Conservation (phyloP, 306 rosid genomes). For the Mimosa bimucronata region DNA sequence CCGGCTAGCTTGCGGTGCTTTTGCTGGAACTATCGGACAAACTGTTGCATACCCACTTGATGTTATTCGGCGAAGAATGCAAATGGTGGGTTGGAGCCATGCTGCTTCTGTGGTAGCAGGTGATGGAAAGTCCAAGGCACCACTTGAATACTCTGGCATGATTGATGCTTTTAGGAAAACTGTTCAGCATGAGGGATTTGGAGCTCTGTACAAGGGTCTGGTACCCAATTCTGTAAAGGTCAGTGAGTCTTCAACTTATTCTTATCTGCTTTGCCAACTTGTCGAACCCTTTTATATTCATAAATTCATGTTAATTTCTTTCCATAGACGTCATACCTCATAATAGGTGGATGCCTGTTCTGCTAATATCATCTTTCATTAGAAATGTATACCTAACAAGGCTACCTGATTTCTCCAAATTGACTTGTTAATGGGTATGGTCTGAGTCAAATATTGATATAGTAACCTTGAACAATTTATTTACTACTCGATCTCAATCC, state of each 20-base stretch:
- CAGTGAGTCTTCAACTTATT: constrained; percentile 38
- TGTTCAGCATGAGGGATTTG: constrained; percentile 88
- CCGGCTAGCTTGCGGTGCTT: constrained; percentile 95
- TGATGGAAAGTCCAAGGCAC: constrained; percentile 76
- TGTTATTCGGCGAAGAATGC: constrained; percentile 98
- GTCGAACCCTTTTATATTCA: neutral
- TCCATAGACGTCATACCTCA: constrained; percentile 11
- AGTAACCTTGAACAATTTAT: neutral
- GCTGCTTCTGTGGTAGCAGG: constrained; percentile 89
- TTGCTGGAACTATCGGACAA: constrained; percentile 97
- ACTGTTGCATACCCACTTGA: constrained; percentile 99
- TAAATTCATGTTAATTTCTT: constrained; percentile 3
- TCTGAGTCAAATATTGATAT: constrained; percentile 12
- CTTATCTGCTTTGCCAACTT: constrained; percentile 15
- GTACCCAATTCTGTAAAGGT: constrained; percentile 99
- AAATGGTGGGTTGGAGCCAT: constrained; percentile 97
- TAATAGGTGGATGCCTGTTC: too few relatives aligned
- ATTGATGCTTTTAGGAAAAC: constrained; percentile 96
- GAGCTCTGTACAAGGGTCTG: constrained; percentile 98
- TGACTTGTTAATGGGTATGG: too few relatives aligned
- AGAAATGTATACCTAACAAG: too few relatives aligned
- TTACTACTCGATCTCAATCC: neutral
- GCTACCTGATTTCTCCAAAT: too few relatives aligned
- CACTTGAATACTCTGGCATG: constrained; percentile 92
- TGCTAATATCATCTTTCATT: too few relatives aligned